These are phyloP conservation scores for Fonsecaea pedrosoi DNA, from an alignment of 2,329 filamentous ascomycete species.

Conservation along the genomic window DNA sequence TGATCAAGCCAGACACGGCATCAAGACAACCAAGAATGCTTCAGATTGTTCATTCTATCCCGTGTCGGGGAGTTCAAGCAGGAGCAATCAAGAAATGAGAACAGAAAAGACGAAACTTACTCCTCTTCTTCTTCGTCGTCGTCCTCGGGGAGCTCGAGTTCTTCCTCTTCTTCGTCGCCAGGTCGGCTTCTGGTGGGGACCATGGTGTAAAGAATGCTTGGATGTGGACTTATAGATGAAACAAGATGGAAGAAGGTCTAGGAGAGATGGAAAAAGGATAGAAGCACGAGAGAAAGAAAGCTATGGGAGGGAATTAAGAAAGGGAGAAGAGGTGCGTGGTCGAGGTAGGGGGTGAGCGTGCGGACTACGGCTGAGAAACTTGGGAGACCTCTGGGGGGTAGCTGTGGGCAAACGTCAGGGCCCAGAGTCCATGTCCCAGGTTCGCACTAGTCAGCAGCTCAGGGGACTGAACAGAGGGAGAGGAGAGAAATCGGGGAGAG, in stretches of 20 bases:
- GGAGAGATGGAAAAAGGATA: constrained; percentile 29
- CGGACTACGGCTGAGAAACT: constrained; percentile 25
- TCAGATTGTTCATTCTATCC: neutral
- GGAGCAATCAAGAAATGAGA: neutral
- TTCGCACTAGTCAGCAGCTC: constrained; percentile 23
- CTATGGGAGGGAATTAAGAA: constrained; percentile 33
- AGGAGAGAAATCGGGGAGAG: neutral
- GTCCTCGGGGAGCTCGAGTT: constrained; percentile 57
- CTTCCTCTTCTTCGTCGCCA: constrained; percentile 56
- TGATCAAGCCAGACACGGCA: neutral
- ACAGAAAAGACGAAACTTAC: constrained; percentile 41
- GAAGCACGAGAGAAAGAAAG: constrained; percentile 35
- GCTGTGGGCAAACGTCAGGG: constrained; percentile 36
- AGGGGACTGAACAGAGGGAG: constrained; percentile 16
- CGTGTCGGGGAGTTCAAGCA: neutral
- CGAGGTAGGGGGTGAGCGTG: constrained; percentile 35
- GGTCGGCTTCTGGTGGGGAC: constrained; percentile 57
- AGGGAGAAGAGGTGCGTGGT: constrained; percentile 36
- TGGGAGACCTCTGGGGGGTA: constrained; percentile 26
- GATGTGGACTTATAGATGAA: constrained; percentile 5
- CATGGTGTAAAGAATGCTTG: constrained; percentile 44
- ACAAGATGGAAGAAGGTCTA: neutral
- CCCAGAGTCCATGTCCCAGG: constrained; percentile 21
- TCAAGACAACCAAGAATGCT: neutral
- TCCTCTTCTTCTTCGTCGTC: constrained; percentile 60